Percentiles rank a stretch among this genome's conserved stretches.
phyloP scores from a whole-genome alignment of 306 rosid species.

The Cucumis cinereus region DNA sequence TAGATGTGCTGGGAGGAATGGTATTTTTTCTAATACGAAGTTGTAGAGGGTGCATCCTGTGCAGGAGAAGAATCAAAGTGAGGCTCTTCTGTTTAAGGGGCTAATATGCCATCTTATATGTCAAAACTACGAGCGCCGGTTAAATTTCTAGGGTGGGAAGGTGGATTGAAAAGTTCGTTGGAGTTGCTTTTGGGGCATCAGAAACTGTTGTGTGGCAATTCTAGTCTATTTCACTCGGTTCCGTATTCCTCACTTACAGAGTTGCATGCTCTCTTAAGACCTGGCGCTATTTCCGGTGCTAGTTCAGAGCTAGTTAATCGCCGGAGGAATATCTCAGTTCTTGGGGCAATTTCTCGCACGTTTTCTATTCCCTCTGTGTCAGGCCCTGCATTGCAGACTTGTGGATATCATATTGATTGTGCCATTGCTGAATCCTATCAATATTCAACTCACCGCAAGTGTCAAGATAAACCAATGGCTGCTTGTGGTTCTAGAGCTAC shows the following conservation, averaged over 20 bases:
- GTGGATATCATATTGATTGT: slow-evolving; percentile 56
- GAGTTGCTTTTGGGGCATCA: slow-evolving; percentile 52
- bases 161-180: slow-evolving; percentile 27
- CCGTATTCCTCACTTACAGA: slow-evolving; percentile 28
- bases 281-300: slow-evolving; percentile 29
- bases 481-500: slow-evolving; percentile 29
- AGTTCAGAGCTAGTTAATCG: slow-evolving; percentile 35
- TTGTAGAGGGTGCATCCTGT: slow-evolving; percentile 18
- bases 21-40: slow-evolving; percentile 27
- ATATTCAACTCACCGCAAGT: slow-evolving; percentile 17
- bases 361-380: slow-evolving; percentile 58
- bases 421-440: slow-evolving; percentile 27
- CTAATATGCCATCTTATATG: slow-evolving; percentile 73
- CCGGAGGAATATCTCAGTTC: slow-evolving; percentile 44
- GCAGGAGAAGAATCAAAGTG: slow-evolving; percentile 15
- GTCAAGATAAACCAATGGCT: slow-evolving; percentile 49
- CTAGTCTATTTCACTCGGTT: slow-evolving; percentile 32
- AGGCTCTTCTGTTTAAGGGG: slow-evolving; percentile 25
- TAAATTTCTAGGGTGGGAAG: slow-evolving; percentile 43
- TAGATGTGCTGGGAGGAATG: slow-evolving; percentile 52
- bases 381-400: slow-evolving; percentile 52
- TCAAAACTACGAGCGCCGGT: slow-evolving; percentile 39
- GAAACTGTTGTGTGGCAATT: slow-evolving; percentile 40
- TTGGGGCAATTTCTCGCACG: slow-evolving; percentile 58
- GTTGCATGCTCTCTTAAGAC: slow-evolving; percentile 21